These are phyloP conservation scores for Dimargaris verticillata DNA, from an alignment of 192 early-diverging fungal species.

Conservation along the genomic window DNA sequence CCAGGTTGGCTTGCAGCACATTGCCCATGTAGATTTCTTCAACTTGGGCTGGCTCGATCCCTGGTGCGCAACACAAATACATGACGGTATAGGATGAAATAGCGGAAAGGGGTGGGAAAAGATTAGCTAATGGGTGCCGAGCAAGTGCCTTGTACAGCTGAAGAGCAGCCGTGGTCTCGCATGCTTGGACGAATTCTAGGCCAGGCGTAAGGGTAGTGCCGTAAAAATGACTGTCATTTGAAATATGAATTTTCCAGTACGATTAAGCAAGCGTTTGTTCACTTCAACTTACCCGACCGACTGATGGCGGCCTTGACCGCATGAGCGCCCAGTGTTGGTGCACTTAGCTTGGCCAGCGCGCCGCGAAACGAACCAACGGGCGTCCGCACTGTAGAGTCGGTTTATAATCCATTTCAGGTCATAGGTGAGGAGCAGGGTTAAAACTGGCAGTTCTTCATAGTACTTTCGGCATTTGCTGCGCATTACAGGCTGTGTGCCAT, in stretches of 20 bases:
- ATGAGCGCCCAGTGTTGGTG: conserved; percentile 68
- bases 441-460: background rate
- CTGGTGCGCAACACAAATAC: conserved; percentile 17
- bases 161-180: background rate
- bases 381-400: conserved; percentile 58
- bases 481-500: background rate
- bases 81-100: background rate
- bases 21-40: conserved; percentile 95
- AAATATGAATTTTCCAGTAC: background rate
- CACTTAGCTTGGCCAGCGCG: conserved; percentile 62
- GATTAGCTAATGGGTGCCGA: background rate
- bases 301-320: conserved; percentile 76
- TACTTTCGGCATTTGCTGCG: background rate
- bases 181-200: background rate
- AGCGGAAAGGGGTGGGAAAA: background rate
- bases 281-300: conserved; percentile 41
- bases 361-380: conserved; percentile 88
- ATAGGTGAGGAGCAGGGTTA: background rate
- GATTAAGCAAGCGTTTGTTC: background rate
- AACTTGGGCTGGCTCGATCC: conserved; percentile 59
- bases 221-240: background rate
- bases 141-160: background rate
- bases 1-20: conserved; percentile 72
- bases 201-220: conserved; percentile 3
- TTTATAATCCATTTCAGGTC: background rate